Evolutionary conservation across 164 flowering plant species (phyloP), one percentile per base, ranked within the genome.

Genomic region (Santalum album): DNA sequence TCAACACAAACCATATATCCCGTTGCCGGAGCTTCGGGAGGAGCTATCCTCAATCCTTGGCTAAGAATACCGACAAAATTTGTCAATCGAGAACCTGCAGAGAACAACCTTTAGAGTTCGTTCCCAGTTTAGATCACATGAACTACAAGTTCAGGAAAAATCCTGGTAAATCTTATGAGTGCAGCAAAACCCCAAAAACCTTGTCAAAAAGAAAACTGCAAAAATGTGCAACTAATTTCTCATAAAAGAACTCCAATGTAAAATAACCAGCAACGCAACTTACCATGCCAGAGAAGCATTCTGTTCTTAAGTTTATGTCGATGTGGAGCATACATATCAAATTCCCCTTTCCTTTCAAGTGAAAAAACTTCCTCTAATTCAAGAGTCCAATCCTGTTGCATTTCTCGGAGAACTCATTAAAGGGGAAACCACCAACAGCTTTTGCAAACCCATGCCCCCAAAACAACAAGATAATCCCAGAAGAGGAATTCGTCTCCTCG

Each of bases 231-330:
- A 29, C 4, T 29, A 29, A 29, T 3, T 29, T 29, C 34, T 3
- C 34, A 29, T 29, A 29, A 3, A 4, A 29, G 16, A 44, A 29
- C 6, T n/a, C 18, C 29, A 15, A 16, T 7, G 32, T 17, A 38
- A n/a, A 25, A 10, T 27, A 29, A 7, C 6, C 12, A 25, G 19
- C 17, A 27, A 20, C 22, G 34, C 52, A 46, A 60, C 77, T 74
- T 64, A 87, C 99, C 97, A 69, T 94, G 97, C 99, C 99, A 94
- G 14, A 94, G 85, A 45, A 94, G 92, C 99, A 94, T 94, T 64
- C 69, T 86, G 69, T 94, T 90, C 64, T 73, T 59, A 53, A 94
- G 89, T 57, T 84, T 87, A 44, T 78, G 70, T 57, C 87, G 64
- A 53, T 72, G 71, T 6, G 89, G 78, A 53, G 77, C 66, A 78